Conservation (phyloP, 2,329 filamentous ascomycete genomes). For the Botryotinia narcissicola region DNA sequence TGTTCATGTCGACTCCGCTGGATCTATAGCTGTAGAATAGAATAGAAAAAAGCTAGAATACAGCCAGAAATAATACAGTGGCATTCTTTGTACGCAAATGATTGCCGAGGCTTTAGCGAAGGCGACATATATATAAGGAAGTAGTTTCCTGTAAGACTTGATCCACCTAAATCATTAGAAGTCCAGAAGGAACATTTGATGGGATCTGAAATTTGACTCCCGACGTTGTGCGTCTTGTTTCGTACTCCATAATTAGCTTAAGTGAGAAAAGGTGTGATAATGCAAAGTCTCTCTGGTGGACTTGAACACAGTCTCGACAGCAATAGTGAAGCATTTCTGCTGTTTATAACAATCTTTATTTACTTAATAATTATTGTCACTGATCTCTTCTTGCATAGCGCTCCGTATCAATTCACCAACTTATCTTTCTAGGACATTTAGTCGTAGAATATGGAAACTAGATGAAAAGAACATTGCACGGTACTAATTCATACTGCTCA, state of each 20-base stretch:
- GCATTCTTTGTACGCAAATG: neutral
- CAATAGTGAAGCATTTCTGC: neutral
- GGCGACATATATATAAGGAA: neutral
- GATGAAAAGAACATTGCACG: neutral
- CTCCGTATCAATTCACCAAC: neutral
- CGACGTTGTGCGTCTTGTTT: neutral
- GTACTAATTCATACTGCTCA: neutral
- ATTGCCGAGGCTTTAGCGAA: neutral
- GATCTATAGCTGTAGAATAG: neutral
- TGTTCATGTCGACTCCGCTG: neutral
- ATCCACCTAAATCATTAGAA: too few species aligned
- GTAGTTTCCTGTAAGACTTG: neutral
- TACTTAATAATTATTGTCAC: neutral
- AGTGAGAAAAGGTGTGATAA: neutral
- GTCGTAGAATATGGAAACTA: neutral
- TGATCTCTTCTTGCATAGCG: neutral
- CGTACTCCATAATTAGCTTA: neutral
- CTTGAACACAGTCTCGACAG: neutral
- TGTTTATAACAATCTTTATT: neutral
- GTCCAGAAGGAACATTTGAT: neutral
- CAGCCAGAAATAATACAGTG: neutral
- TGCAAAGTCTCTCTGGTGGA: accelerated
- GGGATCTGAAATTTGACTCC: neutral
- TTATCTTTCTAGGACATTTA: neutral
- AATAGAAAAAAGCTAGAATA: neutral